Evolutionary conservation across 768 basidiomycete genomes (phyloP).

Genomic region (Cyclocybe aegerita): DNA sequence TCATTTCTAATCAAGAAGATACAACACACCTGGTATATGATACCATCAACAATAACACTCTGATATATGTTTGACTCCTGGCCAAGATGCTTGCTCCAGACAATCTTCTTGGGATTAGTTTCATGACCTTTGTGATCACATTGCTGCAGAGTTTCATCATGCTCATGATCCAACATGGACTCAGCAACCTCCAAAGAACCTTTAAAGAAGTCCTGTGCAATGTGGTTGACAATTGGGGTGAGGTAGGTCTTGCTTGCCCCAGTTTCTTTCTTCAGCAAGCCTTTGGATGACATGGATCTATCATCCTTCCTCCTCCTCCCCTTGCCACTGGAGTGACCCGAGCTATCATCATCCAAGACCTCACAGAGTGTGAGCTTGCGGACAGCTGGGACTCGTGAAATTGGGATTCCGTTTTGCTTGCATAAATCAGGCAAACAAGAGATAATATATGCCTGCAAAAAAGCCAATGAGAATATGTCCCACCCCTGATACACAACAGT

Average conservation of each 20-base stretch:
- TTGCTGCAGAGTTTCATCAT: constrained; percentile 12
- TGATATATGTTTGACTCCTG: constrained; percentile 32
- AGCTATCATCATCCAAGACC: constrained; percentile 2
- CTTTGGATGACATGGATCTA: background rate
- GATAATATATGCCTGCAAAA: constrained; percentile 42
- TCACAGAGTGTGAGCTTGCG: constrained; percentile 18
- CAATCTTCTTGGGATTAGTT: constrained; percentile 31
- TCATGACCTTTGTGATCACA: constrained; percentile 26
- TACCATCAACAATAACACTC: constrained; percentile 56
- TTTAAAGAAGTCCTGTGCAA: constrained; percentile 47
- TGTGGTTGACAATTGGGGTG: constrained; percentile 45
- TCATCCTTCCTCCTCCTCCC: background rate
- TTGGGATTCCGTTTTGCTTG: constrained; percentile 20
- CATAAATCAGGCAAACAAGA: constrained; percentile 36
- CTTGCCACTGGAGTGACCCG: too few relatives aligned
- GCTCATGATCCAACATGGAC: constrained; percentile 21
- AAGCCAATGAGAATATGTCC: background rate
- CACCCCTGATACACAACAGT: background rate
- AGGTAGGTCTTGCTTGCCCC: constrained; percentile 34
- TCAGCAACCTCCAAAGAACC: constrained; percentile 37
- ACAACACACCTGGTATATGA: constrained; percentile 48
- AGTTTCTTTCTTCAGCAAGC: constrained; percentile 21
- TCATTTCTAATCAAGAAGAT: background rate
- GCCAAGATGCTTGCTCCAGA: constrained; percentile 25
- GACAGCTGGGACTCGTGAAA: constrained; percentile 43